phyloP scores from a whole-genome alignment of 2,329 filamentous ascomycete species.

The Colletotrichum musicola region DNA sequence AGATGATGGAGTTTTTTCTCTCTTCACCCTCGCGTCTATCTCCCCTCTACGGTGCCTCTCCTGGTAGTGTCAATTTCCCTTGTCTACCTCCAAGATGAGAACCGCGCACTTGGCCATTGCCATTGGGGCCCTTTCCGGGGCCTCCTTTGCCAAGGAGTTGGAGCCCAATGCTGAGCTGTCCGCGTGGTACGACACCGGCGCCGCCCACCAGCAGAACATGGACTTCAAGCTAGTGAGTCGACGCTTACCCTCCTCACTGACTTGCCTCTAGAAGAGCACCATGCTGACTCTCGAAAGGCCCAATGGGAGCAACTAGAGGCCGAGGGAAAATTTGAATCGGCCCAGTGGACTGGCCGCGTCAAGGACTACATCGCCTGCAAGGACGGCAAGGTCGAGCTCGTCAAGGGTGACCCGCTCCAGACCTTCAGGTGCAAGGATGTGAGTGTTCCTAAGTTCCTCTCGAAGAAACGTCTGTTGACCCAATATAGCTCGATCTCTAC shows the following conservation, averaged over 20 bases:
- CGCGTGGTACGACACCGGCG: constrained; percentile 39
- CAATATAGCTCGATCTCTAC: constrained; percentile 60
- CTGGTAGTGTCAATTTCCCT: background rate
- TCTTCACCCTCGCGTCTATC: background rate
- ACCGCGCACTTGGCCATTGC: constrained; percentile 1
- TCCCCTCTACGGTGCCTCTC: background rate
- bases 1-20: background rate
- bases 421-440: constrained; percentile 57
- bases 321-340: constrained; percentile 50
- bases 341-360: constrained; percentile 46
- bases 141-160: constrained; percentile 36
- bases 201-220: constrained; percentile 40
- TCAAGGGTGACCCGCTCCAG: constrained; percentile 55
- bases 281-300: constrained; percentile 38
- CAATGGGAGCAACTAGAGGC: constrained; percentile 50
- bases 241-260: too few species aligned
- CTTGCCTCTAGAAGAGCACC: accelerated
- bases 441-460: constrained; percentile 11
- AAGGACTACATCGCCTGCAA: constrained; percentile 47
- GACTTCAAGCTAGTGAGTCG: constrained; percentile 36
- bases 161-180: constrained; percentile 37
- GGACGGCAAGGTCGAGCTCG: constrained; percentile 54
- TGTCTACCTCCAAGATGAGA: constrained; percentile 7
- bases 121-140: constrained; percentile 15
- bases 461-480: background rate